phyloP scores from a whole-genome alignment of 2,329 filamentous ascomycete genomes.

The Cladosporium cucumerinum region DNA sequence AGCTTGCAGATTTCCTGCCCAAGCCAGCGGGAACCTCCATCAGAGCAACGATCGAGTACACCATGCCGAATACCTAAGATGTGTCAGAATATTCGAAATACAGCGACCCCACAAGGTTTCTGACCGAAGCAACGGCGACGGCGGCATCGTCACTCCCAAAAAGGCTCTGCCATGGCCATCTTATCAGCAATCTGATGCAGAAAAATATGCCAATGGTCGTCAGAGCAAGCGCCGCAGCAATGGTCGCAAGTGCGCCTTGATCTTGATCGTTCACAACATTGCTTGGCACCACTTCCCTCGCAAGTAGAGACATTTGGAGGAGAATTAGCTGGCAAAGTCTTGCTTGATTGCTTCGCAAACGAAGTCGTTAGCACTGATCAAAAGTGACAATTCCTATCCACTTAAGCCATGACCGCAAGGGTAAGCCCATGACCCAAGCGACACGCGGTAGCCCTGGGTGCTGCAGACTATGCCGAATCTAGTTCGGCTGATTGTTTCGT shows the following conservation, averaged over 20 bases:
- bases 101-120: background rate
- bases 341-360: background rate
- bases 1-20: background rate
- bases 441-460: background rate
- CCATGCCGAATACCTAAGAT: background rate
- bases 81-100: background rate
- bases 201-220: background rate
- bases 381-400: background rate
- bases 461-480: background rate
- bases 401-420: background rate
- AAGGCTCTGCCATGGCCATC: conserved; percentile 14
- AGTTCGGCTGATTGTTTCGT: background rate
- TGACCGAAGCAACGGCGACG: conserved; percentile 1
- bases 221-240: background rate
- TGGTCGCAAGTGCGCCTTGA: background rate
- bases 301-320: background rate
- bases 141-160: conserved; percentile 13
- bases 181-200: conserved; percentile 7
- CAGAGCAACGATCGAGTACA: background rate
- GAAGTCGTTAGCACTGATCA: background rate
- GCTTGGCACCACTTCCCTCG: background rate
- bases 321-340: background rate
- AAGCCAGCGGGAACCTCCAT: background rate
- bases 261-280: background rate
- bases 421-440: background rate